Evolutionary conservation across 2,329 filamentous ascomycete genomes (phyloP).

Genomic region (Parastagonospora avenae): DNA sequence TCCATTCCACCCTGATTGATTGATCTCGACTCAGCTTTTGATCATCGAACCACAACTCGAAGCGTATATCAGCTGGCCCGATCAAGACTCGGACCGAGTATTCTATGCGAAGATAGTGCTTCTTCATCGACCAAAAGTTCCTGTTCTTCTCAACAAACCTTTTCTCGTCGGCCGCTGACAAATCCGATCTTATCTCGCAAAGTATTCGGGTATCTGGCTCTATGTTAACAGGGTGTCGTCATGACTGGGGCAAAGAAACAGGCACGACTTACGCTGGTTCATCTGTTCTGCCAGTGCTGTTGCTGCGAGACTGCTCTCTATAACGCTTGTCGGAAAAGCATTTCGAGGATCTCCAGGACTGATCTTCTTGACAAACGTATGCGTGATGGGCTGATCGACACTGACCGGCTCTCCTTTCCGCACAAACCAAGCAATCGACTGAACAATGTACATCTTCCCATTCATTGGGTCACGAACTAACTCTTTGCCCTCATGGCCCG

Average conservation of each 20-base stretch:
- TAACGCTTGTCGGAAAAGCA: constrained; percentile 40
- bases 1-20: constrained; percentile 45
- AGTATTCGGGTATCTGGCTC: constrained; percentile 35
- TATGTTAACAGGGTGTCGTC: not conserved
- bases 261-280: constrained; percentile 21
- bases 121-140: constrained; percentile 42
- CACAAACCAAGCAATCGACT: constrained; percentile 48
- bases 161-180: constrained; percentile 35
- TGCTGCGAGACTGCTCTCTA: constrained; percentile 34
- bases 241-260: not conserved
- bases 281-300: constrained; percentile 34
- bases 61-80: constrained; percentile 46
- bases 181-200: constrained; percentile 44
- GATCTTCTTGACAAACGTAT: constrained; percentile 42
- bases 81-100: constrained; percentile 47
- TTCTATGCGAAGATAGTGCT: constrained; percentile 42
- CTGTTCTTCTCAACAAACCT: constrained; percentile 45
- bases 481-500: constrained; percentile 32
- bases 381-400: constrained; percentile 39
- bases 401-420: constrained; percentile 41
- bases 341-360: constrained; percentile 37
- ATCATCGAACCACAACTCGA: constrained; percentile 47
- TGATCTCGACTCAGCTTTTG: constrained; percentile 42
- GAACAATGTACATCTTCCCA: constrained; percentile 42
- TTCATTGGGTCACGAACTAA: constrained; percentile 37